Conservation (phyloP, 306 rosid species). For the Dalbergia cochinchinensis region DNA sequence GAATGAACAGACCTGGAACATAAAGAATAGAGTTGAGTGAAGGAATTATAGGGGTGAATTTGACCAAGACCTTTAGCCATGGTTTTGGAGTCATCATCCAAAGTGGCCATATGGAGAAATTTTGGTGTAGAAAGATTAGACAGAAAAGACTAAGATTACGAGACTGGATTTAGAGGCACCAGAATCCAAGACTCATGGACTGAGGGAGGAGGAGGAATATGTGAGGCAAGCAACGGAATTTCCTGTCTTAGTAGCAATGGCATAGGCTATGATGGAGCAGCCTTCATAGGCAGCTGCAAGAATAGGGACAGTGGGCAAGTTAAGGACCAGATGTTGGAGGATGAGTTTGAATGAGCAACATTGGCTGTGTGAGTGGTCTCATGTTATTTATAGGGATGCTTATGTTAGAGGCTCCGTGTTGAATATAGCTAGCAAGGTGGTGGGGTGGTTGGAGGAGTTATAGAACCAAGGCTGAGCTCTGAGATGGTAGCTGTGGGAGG, state of each 20-base stretch:
- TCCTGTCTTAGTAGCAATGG: not conserved
- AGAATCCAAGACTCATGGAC: not conserved
- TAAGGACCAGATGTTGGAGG: not conserved
- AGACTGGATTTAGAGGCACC: not conserved
- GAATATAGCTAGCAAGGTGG: not conserved
- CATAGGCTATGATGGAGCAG: not conserved
- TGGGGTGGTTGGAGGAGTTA: too few relatives aligned
- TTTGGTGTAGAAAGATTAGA: too few relatives aligned
- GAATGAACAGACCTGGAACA: not conserved
- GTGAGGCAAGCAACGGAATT: not conserved
- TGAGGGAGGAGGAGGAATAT: not conserved
- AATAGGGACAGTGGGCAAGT: not conserved
- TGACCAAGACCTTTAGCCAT: not conserved
- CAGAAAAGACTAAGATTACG: not conserved
- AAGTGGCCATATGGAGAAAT: not conserved
- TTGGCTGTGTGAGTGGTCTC: not conserved
- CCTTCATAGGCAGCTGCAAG: not conserved
- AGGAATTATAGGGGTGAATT: not conserved
- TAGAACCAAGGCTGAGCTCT: too few relatives aligned
- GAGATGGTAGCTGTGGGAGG: too few relatives aligned
- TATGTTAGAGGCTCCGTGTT: not conserved
- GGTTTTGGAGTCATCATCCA: not conserved
- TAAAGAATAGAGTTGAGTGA: not conserved
- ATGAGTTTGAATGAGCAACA: not conserved
- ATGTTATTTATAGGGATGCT: not conserved